Conservation (phyloP, 176 grass and related monocot species). For the Carex littledalei region DNA sequence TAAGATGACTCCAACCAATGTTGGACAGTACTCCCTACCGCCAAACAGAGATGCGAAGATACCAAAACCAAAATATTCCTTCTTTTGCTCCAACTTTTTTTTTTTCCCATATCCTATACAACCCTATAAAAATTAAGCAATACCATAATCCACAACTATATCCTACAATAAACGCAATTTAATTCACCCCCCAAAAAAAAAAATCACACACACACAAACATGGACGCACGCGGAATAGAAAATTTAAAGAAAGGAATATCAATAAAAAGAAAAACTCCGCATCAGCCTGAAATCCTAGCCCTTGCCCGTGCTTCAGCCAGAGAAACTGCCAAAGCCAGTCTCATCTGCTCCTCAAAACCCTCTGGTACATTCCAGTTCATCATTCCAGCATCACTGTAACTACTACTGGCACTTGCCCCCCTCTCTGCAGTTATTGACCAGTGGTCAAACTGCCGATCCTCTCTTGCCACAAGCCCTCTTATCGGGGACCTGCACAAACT, state of each 20-base stretch:
- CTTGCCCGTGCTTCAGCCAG: conserved; percentile 56
- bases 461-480: conserved; percentile 28
- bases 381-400: conserved; percentile 35
- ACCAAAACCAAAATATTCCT: background rate
- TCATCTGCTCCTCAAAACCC: conserved; percentile 93
- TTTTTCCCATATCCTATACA: conserved; percentile 2
- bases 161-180: background rate
- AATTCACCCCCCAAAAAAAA: background rate
- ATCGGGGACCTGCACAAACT: no score
- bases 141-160: background rate
- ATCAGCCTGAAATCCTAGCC: conserved; percentile 28
- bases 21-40: background rate
- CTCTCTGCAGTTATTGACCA: conserved; percentile 41
- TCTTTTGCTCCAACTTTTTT: background rate
- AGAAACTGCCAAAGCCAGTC: conserved; percentile 74
- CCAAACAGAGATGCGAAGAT: background rate
- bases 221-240: background rate
- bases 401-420: conserved; percentile 38
- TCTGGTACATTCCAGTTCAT: conserved; percentile 56
- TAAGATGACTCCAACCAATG: background rate
- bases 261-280: conserved; percentile 15
- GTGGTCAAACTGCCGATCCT: conserved; percentile 39
- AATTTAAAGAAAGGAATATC: conserved; percentile 9
- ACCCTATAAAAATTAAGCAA: conserved; percentile 4
- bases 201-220: no score